Conservation (phyloP, 2,329 filamentous ascomycete genomes). For the Exophiala calicioides region DNA sequence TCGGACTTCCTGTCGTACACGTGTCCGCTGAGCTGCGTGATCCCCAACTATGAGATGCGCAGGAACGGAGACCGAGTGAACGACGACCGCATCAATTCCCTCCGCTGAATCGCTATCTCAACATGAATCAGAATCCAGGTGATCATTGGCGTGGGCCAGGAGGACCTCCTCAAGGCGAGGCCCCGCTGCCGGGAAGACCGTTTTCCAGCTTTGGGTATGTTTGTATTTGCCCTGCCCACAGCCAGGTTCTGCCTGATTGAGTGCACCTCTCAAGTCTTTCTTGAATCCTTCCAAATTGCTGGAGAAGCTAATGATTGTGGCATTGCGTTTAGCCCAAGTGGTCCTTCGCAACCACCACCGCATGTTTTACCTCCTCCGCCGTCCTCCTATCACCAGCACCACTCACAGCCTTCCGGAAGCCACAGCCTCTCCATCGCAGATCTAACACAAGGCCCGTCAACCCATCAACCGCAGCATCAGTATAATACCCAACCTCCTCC, state of each 20-base stretch:
- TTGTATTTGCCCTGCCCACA: too few relatives aligned
- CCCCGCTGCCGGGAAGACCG: conserved; percentile 35
- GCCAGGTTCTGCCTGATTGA: too few relatives aligned
- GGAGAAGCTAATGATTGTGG: too few relatives aligned
- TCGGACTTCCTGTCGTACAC: conserved; percentile 4
- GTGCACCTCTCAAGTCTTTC: too few relatives aligned
- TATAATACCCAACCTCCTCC: conserved; percentile 44
- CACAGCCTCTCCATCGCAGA: conserved; percentile 51
- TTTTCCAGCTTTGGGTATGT: conserved; percentile 48
- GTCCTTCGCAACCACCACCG: conserved; percentile 40
- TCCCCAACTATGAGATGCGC: conserved; percentile 16
- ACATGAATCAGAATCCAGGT: conserved; percentile 28
- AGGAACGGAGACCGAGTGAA: conserved; percentile 2
- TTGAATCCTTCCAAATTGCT: conserved; percentile 6
- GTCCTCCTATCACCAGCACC: conserved; percentile 33
- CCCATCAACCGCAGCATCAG: conserved; percentile 42
- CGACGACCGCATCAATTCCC: conserved; percentile 5
- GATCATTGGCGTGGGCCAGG: conserved; percentile 43
- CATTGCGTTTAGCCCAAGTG: conserved; percentile 33
- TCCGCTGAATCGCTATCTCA: conserved; percentile 3
- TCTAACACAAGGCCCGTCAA: conserved; percentile 46
- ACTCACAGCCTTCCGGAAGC: conserved; percentile 41
- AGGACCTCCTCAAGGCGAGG: conserved; percentile 37
- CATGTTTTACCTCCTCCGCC: conserved; percentile 33
- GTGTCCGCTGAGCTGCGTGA: conserved; percentile 3